These are phyloP conservation scores for Secale cereale DNA, from an alignment of 176 grass and related monocot genomes.

Conservation along the genomic window DNA sequence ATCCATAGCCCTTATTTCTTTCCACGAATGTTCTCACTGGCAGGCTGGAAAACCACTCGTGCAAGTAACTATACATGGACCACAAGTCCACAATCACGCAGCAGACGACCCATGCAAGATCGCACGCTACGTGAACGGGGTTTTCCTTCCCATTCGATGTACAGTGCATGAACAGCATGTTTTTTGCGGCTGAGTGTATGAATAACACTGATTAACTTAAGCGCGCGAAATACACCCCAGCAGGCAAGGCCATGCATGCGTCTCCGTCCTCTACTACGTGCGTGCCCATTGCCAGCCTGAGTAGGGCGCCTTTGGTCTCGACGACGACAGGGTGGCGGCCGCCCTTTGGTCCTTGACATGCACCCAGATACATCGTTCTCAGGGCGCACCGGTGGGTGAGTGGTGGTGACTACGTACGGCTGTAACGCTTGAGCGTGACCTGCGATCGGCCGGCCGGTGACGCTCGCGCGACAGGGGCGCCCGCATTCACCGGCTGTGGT, in stretches of 20 bases:
- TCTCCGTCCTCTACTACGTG: background rate
- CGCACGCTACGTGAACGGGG: background rate
- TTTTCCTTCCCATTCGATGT: no score
- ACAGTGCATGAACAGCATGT: background rate
- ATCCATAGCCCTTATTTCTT: background rate
- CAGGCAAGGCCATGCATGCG: background rate
- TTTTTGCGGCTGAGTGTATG: no score
- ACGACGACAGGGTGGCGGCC: background rate
- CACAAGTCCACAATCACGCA: background rate
- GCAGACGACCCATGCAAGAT: background rate
- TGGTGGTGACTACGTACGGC: background rate
- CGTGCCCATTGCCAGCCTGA: background rate
- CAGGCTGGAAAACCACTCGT: background rate
- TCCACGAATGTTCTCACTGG: no score
- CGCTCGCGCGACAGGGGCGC: slow-evolving; percentile 10
- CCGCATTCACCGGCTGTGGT: slow-evolving; percentile 28
- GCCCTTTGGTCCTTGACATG: background rate
- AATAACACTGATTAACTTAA: no score
- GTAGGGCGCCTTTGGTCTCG: background rate
- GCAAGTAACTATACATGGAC: background rate
- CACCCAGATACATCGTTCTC: background rate
- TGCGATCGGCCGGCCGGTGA: background rate
- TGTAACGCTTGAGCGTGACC: background rate
- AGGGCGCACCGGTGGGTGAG: background rate
- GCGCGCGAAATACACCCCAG: background rate